Conservation (phyloP, 1,139 yeast genomes). For the Zhuliangozyma parablackwelliae region DNA sequence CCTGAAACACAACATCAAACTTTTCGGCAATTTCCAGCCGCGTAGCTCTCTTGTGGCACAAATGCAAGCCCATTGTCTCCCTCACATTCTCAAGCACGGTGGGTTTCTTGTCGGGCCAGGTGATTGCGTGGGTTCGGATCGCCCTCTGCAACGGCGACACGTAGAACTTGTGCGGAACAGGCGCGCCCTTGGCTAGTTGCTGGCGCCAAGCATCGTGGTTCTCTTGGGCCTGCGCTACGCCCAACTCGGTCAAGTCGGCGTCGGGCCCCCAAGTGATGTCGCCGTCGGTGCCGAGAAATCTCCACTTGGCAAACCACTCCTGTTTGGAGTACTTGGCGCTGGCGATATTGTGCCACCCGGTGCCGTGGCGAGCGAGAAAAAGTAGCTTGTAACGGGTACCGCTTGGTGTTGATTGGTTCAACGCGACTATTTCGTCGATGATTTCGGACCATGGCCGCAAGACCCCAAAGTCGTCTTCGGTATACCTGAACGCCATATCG, state of each 20-base stretch:
- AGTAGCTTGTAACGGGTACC: conserved; percentile 50
- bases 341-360: conserved; percentile 70
- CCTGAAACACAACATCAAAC: conserved; percentile 38
- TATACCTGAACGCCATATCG: conserved; percentile 45
- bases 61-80: conserved; percentile 64
- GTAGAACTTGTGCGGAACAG: conserved; percentile 52
- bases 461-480: conserved; percentile 45
- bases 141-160: conserved; percentile 67
- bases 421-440: conserved; percentile 22
- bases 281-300: conserved; percentile 52
- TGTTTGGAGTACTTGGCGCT: conserved; percentile 51
- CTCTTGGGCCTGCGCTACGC: conserved; percentile 42
- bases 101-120: conserved; percentile 49
- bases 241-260: conserved; percentile 57
- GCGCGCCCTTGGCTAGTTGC: conserved; percentile 45
- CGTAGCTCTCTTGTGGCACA: conserved; percentile 59
- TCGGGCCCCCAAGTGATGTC: conserved; percentile 64
- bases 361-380: conserved; percentile 71
- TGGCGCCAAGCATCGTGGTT: conserved; percentile 42
- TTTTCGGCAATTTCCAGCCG: conserved; percentile 20
- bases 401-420: conserved; percentile 29
- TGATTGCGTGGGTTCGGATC: conserved; percentile 49
- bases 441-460: conserved; percentile 44
- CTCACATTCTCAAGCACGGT: conserved; percentile 52
- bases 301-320: conserved; percentile 60